Evolutionary conservation across 129 eudicot species (phyloP).

Genomic region (Tagetes patula): DNA sequence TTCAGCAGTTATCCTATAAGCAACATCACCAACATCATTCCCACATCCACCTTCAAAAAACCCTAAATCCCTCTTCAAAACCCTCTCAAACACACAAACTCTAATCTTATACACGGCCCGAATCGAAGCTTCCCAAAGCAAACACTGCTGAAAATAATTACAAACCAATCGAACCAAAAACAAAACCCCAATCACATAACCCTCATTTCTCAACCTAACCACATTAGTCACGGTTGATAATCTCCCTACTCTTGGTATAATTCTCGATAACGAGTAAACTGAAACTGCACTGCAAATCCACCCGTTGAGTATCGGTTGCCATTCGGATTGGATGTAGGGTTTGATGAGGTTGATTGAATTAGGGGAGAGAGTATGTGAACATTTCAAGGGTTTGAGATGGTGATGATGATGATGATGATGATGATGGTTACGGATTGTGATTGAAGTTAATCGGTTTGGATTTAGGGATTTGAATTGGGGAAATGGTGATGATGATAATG

Average conservation of each 20-base stretch:
- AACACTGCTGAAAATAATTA: constrained; percentile 66
- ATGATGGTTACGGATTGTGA: constrained; percentile 9
- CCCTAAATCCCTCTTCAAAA: constrained; percentile 79
- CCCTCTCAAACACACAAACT: constrained; percentile 71
- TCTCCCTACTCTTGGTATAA: constrained; percentile 54
- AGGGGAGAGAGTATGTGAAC: constrained; percentile 32
- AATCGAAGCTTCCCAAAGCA: constrained; percentile 88
- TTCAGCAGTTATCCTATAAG: constrained; percentile 86
- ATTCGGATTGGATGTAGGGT: constrained; percentile 72
- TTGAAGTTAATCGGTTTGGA: constrained; percentile 7
- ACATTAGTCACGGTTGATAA: constrained; percentile 38
- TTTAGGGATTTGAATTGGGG: constrained; percentile 13
- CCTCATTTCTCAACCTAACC: constrained; percentile 37
- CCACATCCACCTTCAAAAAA: constrained; percentile 72
- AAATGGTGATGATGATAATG: neutral
- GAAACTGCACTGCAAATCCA: constrained; percentile 80
- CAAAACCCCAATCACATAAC: constrained; percentile 50
- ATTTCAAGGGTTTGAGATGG: constrained; percentile 20
- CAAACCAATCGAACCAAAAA: constrained; percentile 50
- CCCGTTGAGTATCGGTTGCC: constrained; percentile 61
- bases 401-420: neutral
- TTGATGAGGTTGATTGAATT: constrained; percentile 35
- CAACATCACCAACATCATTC: constrained; percentile 65
- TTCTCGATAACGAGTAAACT: constrained; percentile 59
- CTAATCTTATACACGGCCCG: constrained; percentile 53